These are phyloP conservation scores for Dryas alaskensis DNA, from an alignment of 306 rosid species.

Conservation along the genomic window DNA sequence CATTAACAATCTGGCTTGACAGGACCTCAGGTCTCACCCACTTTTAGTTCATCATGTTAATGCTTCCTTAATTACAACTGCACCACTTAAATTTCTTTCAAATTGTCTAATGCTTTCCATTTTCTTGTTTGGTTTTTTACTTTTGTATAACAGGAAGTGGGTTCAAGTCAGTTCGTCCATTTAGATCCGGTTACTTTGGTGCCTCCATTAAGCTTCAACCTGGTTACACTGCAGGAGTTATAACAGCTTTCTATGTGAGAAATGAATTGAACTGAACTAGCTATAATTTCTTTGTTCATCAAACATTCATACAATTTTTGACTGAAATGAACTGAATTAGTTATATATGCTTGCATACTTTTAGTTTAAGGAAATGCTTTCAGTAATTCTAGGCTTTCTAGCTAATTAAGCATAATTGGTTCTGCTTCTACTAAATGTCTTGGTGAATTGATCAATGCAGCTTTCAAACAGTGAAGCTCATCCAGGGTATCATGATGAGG, in stretches of 20 bases:
- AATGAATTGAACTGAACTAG: not conserved
- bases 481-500: conserved; percentile 95
- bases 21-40: conserved; percentile 54
- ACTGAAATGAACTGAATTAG: not conserved
- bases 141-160: conserved; percentile 66
- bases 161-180: conserved; percentile 80
- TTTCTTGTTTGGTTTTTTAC: not conserved
- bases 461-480: conserved; percentile 92
- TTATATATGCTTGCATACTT: not conserved
- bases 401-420: not conserved
- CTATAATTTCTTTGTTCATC: too few species aligned
- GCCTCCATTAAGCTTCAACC: conserved; percentile 85
- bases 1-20: conserved; percentile 88
- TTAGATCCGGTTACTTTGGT: conserved; percentile 91
- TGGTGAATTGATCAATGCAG: conserved; percentile 36
- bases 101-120: not conserved
- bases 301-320: too few species aligned
- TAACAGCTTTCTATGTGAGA: conserved; percentile 88
- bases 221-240: conserved; percentile 97
- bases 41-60: conserved; percentile 1
- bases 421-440: not conserved
- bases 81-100: not conserved
- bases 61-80: not conserved
- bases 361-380: not conserved
- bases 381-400: not conserved